Base-by-base conservation (phyloP, 768 basidiomycete genomes). In the Mycena filopes region DNA sequence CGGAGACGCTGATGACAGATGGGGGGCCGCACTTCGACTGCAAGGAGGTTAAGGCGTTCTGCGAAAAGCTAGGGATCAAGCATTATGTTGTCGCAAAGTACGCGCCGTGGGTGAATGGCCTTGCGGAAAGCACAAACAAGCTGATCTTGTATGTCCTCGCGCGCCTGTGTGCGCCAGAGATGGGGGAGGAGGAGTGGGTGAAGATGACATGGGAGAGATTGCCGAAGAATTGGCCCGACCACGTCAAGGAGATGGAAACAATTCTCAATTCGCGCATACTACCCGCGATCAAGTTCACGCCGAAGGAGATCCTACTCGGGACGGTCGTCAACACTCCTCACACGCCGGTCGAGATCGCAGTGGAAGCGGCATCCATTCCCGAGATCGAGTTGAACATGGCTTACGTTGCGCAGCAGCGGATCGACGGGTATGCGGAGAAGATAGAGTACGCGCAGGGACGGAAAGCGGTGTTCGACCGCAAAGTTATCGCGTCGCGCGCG, bases 301-400 rank as follows among this genome's bases (percentile, higher is more conserved):
- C 54, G 9, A 76, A 77, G 26, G 79, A 80, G 63, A 57, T 80
- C 51, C 79, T 0, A n/a, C 66, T 80, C 0, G 75, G 78, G 0
- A 41, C 74, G 73, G n/a, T 75, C 0, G 57, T 78, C 38, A 77
- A 79, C n/a, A n/a, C n/a, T n/a, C n/a, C n/a, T n/a, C n/a, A n/a
- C n/a, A n/a, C n/a, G n/a, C n/a, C n/a, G n/a, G n/a, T n/a, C n/a
- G n/a, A 1, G 9, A 18, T 3, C 13, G 28, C 48, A 3, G 71
- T 71, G 7, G 55, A 57, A 9, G 65, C 55, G 4, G 13, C 54
- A n/a, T n/a, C n/a, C n/a, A n/a, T n/a, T n/a, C n/a, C n/a, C n/a
- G n/a, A n/a, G n/a, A n/a, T n/a, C n/a, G n/a, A n/a, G n/a, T n/a
- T n/a, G 0, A 78, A 80, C 31, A 69, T 78, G 62, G 71, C 73